Conservation (phyloP, 805 yeast genomes). For the Saccharomycopsis guyanensis region DNA sequence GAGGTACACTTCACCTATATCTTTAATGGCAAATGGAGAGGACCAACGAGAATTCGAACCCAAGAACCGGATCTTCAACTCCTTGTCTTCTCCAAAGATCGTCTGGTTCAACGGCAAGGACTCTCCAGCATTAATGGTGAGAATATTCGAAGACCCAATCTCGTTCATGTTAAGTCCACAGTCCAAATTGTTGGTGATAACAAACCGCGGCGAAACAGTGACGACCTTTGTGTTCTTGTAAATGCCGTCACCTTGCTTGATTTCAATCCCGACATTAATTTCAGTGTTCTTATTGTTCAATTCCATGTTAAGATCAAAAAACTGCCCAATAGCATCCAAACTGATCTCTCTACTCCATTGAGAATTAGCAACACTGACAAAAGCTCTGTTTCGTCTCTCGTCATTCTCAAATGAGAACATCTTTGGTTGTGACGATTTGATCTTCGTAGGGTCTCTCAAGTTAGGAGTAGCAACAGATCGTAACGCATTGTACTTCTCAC, state of each 20-base stretch:
- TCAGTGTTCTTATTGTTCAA: constrained; percentile 44
- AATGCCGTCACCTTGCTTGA: constrained; percentile 79
- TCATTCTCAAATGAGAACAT: constrained; percentile 78
- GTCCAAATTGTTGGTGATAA: constrained; percentile 55
- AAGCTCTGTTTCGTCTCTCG: constrained; percentile 59
- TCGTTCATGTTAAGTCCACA: constrained; percentile 56
- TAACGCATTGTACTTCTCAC: constrained; percentile 47
- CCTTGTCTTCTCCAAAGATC: constrained; percentile 44
- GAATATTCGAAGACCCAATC: constrained; percentile 50
- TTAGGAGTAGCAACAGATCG: constrained; percentile 33
- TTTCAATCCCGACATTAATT: constrained; percentile 65
- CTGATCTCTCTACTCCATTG: constrained; percentile 66
- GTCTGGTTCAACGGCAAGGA: constrained; percentile 56
- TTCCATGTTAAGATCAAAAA: constrained; percentile 47
- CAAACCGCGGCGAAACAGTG: constrained; percentile 74
- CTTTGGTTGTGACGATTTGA: constrained; percentile 43
- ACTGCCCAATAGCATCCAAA: constrained; percentile 86
- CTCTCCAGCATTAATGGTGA: constrained; percentile 39
- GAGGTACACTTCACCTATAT: constrained; percentile 73
- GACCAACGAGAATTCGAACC: constrained; percentile 67
- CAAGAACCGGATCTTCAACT: constrained; percentile 50
- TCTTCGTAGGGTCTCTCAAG: constrained; percentile 25
- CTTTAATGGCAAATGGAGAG: constrained; percentile 77
- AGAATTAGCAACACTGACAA: constrained; percentile 59
- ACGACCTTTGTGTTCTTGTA: constrained; percentile 72